phyloP scores from a whole-genome alignment of 352 stramenopile species.

The Globisporangium solare region DNA sequence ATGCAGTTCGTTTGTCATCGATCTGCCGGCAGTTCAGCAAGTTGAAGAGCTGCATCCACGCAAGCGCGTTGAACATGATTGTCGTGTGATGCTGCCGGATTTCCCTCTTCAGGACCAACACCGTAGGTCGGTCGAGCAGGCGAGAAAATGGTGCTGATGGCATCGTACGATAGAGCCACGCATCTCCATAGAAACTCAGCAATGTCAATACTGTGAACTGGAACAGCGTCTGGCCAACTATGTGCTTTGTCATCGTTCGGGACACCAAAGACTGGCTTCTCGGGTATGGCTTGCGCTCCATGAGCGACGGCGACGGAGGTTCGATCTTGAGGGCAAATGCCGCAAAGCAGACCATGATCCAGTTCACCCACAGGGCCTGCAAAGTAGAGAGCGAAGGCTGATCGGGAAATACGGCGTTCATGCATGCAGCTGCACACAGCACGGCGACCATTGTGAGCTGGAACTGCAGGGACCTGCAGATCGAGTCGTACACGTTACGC shows the following conservation, averaged over 20 bases:
- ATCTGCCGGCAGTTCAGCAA: not conserved
- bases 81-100: not conserved
- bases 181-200: constrained; percentile 48
- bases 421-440: constrained; percentile 77
- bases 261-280: constrained; percentile 77
- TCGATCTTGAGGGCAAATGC: constrained; percentile 89
- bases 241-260: constrained; percentile 83
- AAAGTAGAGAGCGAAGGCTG: constrained; percentile 80
- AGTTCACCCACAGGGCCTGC: constrained; percentile 93
- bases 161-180: constrained; percentile 7
- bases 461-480: constrained; percentile 92
- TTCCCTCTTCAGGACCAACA: too few species aligned
- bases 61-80: not conserved
- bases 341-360: constrained; percentile 93
- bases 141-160: too few species aligned
- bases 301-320: constrained; percentile 58
- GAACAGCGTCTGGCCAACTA: constrained; percentile 74
- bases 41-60: not conserved
- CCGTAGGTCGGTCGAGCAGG: too few species aligned
- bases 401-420: constrained; percentile 59
- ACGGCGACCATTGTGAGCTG: constrained; percentile 91
- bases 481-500: constrained; percentile 91
- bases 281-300: constrained; percentile 74
- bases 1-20: not conserved
- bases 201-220: constrained; percentile 74